These are phyloP conservation scores for Didymellaceae sp. DNA, from an alignment of 2,329 filamentous ascomycete species.

Conservation along the genomic window DNA sequence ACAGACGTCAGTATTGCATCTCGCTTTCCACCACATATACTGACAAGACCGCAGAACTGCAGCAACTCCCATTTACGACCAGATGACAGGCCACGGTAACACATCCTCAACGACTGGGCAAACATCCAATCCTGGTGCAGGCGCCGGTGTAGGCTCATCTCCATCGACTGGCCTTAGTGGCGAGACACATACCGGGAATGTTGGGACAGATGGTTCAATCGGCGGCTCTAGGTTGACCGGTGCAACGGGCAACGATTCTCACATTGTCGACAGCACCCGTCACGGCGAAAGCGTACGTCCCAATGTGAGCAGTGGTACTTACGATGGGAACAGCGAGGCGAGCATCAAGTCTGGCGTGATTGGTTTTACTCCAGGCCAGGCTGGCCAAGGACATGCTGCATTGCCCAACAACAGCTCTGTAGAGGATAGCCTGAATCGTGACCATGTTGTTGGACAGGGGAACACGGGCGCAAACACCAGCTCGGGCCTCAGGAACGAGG, in stretches of 20 bases:
- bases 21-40: neutral
- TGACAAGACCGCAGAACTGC: neutral
- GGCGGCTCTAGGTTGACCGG: constrained; percentile 1
- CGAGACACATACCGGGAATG: neutral
- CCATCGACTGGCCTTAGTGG: constrained; percentile 1
- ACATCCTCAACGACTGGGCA: constrained; percentile 14
- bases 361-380: constrained; percentile 37
- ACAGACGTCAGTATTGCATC: neutral
- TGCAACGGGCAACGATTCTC: neutral
- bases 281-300: constrained; percentile 23
- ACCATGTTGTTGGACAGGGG: constrained; percentile 29
- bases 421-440: constrained; percentile 18
- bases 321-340: constrained; percentile 38
- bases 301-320: constrained; percentile 20
- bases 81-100: constrained; percentile 27
- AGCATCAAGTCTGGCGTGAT: constrained; percentile 52
- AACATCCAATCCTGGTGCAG: constrained; percentile 16
- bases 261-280: neutral
- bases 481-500: constrained; percentile 9
- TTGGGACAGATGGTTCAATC: constrained; percentile 15
- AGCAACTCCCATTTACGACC: constrained; percentile 38
- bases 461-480: constrained; percentile 17
- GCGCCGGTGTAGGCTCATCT: too few relatives aligned
- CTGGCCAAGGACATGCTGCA: constrained; percentile 34
- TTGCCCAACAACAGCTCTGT: constrained; percentile 23